These are phyloP conservation scores for Rheum nobile DNA, from an alignment of 148 eudicot genomes.

Conservation along the genomic window DNA sequence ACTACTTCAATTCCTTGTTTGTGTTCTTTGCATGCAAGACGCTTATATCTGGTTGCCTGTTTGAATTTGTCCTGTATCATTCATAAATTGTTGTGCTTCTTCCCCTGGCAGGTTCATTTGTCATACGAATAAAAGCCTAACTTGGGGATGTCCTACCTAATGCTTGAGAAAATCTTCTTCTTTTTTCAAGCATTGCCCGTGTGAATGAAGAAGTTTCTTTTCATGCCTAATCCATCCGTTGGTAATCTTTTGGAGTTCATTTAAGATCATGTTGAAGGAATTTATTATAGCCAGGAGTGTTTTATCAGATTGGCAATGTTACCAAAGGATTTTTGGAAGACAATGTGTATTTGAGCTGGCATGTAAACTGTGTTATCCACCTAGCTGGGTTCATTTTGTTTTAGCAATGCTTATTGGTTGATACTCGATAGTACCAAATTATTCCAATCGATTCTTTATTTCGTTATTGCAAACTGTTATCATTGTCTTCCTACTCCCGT, in stretches of 20 bases:
- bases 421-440: neutral
- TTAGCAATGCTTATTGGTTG: neutral
- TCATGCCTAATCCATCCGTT: neutral
- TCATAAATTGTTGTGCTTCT: neutral
- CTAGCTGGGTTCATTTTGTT: neutral
- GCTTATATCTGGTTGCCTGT: neutral
- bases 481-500: neutral
- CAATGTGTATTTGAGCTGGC: neutral
- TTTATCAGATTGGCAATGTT: neutral
- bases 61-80: neutral
- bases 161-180: neutral
- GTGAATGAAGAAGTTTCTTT: neutral
- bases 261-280: neutral
- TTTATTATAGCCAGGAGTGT: neutral
- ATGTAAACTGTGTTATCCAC: neutral
- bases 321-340: neutral
- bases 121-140: conserved; percentile 71
- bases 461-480: neutral
- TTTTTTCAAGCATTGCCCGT: neutral
- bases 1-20: neutral
- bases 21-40: neutral
- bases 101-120: conserved; percentile 71
- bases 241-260: neutral
- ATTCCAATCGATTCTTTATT: neutral
- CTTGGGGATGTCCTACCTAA: neutral